Percentiles rank a stretch among this genome's conserved stretches.
Conservation (phyloP, 2,329 filamentous ascomycete species). For the Cryphonectria japonica region DNA sequence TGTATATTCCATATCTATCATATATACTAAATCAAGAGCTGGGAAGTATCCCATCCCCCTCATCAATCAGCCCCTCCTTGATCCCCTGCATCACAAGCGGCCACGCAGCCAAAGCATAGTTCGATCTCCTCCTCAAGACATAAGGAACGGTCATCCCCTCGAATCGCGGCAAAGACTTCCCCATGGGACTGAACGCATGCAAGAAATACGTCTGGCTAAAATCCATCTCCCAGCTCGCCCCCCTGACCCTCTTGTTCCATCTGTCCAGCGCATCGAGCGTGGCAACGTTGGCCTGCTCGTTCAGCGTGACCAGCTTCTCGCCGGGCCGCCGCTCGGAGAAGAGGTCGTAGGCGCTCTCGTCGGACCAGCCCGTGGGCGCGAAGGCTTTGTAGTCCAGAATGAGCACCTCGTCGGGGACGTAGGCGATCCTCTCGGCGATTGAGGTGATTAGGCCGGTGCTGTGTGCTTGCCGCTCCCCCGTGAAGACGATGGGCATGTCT, state of each 20-base stretch:
- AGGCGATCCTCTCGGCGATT: slow-evolving; percentile 33
- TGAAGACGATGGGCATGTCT: slow-evolving; percentile 32
- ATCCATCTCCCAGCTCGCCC: slow-evolving; percentile 25
- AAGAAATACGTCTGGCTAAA: slow-evolving; percentile 30
- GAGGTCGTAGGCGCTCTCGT: slow-evolving; percentile 6
- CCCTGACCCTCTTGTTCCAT: background rate
- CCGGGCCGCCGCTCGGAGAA: slow-evolving; percentile 17
- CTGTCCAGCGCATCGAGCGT: slow-evolving; percentile 11
- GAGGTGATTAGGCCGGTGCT: slow-evolving; percentile 35
- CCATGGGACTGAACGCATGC: slow-evolving; percentile 28
- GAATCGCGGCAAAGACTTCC: slow-evolving; percentile 23
- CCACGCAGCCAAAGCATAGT: slow-evolving; percentile 33
- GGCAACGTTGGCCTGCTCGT: slow-evolving; percentile 8
- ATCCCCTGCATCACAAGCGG: slow-evolving; percentile 32
- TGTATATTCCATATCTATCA: background rate
- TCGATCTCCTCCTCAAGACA: slow-evolving; percentile 18
- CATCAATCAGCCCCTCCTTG: slow-evolving; percentile 20
- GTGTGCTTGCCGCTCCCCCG: slow-evolving; percentile 34
- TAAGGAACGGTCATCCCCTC: slow-evolving; percentile 16
- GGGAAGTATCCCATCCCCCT: background rate
- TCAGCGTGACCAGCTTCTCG: background rate
- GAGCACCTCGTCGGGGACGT: slow-evolving; percentile 34
- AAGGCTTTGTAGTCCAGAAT: slow-evolving; percentile 35
- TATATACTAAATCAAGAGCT: background rate
- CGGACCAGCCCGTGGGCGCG: slow-evolving; percentile 34